Base-by-base conservation (phyloP, 2,329 filamentous ascomycete species). In the Drechslerella dactyloides region DNA sequence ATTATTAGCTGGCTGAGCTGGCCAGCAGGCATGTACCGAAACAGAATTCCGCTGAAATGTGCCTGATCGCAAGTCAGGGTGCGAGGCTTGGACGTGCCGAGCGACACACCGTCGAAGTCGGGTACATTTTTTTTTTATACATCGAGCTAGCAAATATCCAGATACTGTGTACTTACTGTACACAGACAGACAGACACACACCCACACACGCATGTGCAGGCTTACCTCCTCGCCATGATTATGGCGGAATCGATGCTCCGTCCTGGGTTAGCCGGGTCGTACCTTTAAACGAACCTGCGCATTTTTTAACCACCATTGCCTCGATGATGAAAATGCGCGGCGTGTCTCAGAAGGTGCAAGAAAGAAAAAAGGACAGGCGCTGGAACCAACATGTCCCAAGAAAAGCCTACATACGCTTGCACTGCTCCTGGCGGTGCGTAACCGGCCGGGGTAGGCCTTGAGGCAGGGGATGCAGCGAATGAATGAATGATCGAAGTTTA, bases 1-100 rank as follows among this genome's bases (percentile, higher is more conserved):
- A n/a, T 35, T 6, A 37, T 17, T 42, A 19, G 27, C 40, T 33
- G 27, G 27, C 27, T 33, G 27, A 33, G 27, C 8, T 33, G 27
- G 27, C 27, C 27, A 33, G 27, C 56, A 44, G 27, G 40, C 13
- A 44, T 42, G 24, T 8, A 53, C 35, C 40, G 23, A 42, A 46
- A n/a, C 27, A 54, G 21, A 35, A 35, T 54, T 46, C 35, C 19
- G 15, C 53, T 19, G 58, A 62, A 62, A 33, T 59, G 58, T 69
- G 57, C 65, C 65, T 69, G 58, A 63, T 59, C 35, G 44, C 40
- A 69, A 69, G 65, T 69, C 65, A 59, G 60, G 65, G 65, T 58
- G 55, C 64, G 66, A 70, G 66, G 66, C 66, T 64, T 64, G 64
- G 64, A 57, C 42, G 27, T 33, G 8, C 27, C 27, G 27, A 33